Conservation (phyloP, 139 green algal species). For the Penium margaritaceum region DNA sequence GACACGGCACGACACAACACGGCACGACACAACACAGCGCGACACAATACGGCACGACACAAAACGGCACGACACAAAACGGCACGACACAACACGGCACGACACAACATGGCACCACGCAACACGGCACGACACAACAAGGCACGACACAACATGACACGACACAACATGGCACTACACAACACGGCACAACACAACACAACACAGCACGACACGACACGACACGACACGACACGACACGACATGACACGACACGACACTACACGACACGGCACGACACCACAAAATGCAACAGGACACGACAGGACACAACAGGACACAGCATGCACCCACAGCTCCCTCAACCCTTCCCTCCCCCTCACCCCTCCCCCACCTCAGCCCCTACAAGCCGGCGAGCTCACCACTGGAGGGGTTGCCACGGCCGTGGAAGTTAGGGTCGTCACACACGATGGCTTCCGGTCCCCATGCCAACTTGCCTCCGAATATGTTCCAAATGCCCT, state of each 20-base stretch:
- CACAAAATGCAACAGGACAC: background rate
- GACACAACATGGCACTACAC: too few relatives aligned
- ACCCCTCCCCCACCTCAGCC: background rate
- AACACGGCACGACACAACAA: too few relatives aligned
- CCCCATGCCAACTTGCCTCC: constrained; percentile 51
- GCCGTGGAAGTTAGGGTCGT: constrained; percentile 54
- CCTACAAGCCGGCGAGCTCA: background rate
- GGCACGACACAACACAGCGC: too few relatives aligned
- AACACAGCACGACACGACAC: background rate
- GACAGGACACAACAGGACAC: too few relatives aligned
- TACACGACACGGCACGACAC: background rate
- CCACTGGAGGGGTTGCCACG: constrained; percentile 39
- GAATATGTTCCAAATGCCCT: constrained; percentile 53
- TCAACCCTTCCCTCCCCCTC: background rate
- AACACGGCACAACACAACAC: too few relatives aligned
- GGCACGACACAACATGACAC: too few relatives aligned
- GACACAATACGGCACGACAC: too few relatives aligned
- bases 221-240: background rate
- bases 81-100: background rate
- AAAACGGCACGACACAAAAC: background rate
- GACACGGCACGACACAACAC: too few relatives aligned
- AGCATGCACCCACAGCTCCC: constrained; percentile 31
- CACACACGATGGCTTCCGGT: constrained; percentile 46
- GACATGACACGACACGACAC: constrained; percentile 28
- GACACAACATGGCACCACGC: too few relatives aligned